Evolutionary conservation across 768 basidiomycete genomes (phyloP), one percentile per base, ranked within the genome.

Genomic region (Strobilomyces echinocephalus): DNA sequence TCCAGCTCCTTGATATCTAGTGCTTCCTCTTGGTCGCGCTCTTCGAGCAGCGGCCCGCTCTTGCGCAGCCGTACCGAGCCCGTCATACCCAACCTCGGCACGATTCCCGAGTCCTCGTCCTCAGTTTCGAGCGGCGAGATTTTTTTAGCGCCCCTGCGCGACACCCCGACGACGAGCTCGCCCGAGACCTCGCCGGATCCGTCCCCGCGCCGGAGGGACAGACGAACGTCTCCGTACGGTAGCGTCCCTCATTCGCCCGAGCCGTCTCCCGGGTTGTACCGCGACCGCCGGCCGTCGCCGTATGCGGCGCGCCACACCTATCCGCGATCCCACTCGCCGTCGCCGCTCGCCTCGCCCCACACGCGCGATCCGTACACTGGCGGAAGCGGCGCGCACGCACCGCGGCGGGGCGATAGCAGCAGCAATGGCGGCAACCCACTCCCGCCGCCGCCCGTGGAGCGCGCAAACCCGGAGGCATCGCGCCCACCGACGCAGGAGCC

Each of bases 61-160:
- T 49, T 51, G 10, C 67, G 68, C 14, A 69, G 62, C 42, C 68
- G 68, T 38, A 69, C 68, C 1, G 68, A 69, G 31, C 69, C 68
- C 2, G 28, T 55, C n/a, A 2, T 71, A 5, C 41, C 56, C 5
- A 60, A 63, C 39, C 51, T 69, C 31, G 50, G 60, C 12, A 69
- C 68, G 38, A 69, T 69, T 26, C 68, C 46, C 20, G 68, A 69
- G 35, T 53, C 62, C 8, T 52, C 60, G 31, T 62, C 65, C 20
- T 6, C 46, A 2, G 39, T 50, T 4, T 60, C 62, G 18, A 71
- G 66, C 31, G 60, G 56, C 8, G 68, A 71, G n/a, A 39, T 59
- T 10, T 71, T 46, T 46, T 34, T 69, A 10, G 54, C 59, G 1
- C 69, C 68, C 3, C 24, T 69, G 36, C 60, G 48, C 21, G 63